Percentiles rank a stretch among this genome's conserved stretches.
Evolutionary conservation across 805 yeast species (phyloP).

Genomic region (Cyberlindnera misumaiensis): DNA sequence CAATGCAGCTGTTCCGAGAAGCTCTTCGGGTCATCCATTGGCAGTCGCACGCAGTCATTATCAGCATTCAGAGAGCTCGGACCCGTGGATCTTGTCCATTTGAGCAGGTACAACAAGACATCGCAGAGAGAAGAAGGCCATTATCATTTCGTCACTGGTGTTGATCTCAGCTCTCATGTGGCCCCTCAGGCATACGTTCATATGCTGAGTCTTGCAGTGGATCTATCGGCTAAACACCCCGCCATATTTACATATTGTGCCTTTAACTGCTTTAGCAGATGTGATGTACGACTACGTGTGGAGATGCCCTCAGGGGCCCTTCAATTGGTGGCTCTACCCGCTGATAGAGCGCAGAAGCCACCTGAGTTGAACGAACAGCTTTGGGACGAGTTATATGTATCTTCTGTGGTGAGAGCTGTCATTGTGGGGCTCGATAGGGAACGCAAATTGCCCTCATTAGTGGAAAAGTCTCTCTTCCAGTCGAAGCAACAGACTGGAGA

Average conservation of each 20-base stretch:
- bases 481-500: conserved; percentile 7
- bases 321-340: conserved; percentile 25
- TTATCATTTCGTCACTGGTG: conserved; percentile 41
- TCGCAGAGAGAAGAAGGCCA: conserved; percentile 40
- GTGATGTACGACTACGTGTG: conserved; percentile 67
- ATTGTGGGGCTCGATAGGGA: conserved; percentile 47
- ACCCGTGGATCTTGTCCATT: conserved; percentile 64
- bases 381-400: conserved; percentile 61
- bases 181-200: conserved; percentile 44
- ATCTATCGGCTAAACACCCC: conserved; percentile 19
- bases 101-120: conserved; percentile 27
- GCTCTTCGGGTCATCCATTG: conserved; percentile 46
- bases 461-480: conserved; percentile 36
- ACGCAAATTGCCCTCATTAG: conserved; percentile 52
- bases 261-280: conserved; percentile 61
- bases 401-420: conserved; percentile 48
- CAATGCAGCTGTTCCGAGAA: conserved; percentile 36
- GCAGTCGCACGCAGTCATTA: conserved; percentile 38
- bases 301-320: conserved; percentile 38
- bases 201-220: conserved; percentile 25
- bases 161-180: conserved; percentile 37
- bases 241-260: conserved; percentile 47
- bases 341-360: conserved; percentile 29
- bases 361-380: conserved; percentile 28
- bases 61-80: conserved; percentile 47